A percentile compares a stretch with the other conserved stretches of the same genome.
Evolutionary conservation across 495 filamentous ascomycete genomes (phyloP).

Genomic region (Pyrenopolyporus hunteri): DNA sequence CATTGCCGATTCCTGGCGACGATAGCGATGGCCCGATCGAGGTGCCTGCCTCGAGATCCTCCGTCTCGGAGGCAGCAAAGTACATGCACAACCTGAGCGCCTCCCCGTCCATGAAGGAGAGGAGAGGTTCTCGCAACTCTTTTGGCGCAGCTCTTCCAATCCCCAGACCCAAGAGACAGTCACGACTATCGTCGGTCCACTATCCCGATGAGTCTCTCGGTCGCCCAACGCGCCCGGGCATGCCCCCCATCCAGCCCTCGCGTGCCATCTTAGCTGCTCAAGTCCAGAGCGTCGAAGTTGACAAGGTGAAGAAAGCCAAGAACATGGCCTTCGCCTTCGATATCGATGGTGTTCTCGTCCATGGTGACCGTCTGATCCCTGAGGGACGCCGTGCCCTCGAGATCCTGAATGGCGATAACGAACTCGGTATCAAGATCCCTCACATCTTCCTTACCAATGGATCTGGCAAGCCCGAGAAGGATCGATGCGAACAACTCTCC

Average conservation of each 20-base stretch:
- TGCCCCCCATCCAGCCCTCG: conserved; percentile 58
- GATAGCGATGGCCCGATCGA: conserved; percentile 64
- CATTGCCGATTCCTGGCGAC: conserved; percentile 59
- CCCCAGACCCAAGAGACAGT: conserved; percentile 71
- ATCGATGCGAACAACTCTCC: conserved; percentile 63
- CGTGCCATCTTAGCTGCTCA: conserved; percentile 75
- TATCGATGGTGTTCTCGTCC: conserved; percentile 70
- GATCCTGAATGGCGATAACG: conserved; percentile 70
- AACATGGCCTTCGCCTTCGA: conserved; percentile 73
- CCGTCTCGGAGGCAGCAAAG: conserved; percentile 69
- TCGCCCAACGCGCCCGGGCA: conserved; percentile 50
- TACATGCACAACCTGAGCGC: conserved; percentile 78
- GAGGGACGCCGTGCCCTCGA: conserved; percentile 63
- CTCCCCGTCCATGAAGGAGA: conserved; percentile 68
- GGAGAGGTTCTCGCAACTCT: conserved; percentile 76
- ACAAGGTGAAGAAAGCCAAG: conserved; percentile 69
- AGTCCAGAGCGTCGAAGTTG: conserved; percentile 71
- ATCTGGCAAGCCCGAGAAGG: conserved; percentile 66
- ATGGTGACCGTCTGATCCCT: conserved; percentile 68
- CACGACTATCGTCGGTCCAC: conserved; percentile 64
- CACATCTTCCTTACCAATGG: conserved; percentile 75
- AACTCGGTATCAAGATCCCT: conserved; percentile 72
- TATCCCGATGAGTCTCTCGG: conserved; percentile 48
- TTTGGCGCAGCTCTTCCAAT: conserved; percentile 80
- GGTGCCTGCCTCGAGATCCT: conserved; percentile 72